phyloP scores from a whole-genome alignment of 139 green algal species.

The Micractinium conductrix region DNA sequence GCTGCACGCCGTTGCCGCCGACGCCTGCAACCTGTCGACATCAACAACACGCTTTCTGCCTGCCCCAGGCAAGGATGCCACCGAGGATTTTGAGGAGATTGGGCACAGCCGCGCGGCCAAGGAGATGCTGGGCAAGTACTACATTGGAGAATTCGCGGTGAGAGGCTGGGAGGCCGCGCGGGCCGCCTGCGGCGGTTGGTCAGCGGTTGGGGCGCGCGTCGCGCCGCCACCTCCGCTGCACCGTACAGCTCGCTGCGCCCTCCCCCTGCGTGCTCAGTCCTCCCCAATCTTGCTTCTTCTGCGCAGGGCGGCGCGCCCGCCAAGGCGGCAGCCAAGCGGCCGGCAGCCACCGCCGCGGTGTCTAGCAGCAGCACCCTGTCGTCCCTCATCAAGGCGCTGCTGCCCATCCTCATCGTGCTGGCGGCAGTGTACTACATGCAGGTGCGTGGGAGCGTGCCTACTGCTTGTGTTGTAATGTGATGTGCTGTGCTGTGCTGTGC shows the following conservation, averaged over 20 bases:
- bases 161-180: background rate
- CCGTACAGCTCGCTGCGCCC: background rate
- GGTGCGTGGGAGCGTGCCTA: too few relatives aligned
- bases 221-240: background rate
- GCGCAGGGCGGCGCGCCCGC: slow-evolving; percentile 31
- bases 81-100: slow-evolving; percentile 93
- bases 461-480: too few relatives aligned
- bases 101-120: slow-evolving; percentile 84
- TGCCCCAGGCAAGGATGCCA: slow-evolving; percentile 81
- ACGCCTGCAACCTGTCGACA: background rate
- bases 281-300: background rate
- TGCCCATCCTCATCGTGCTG: slow-evolving; percentile 48
- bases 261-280: background rate
- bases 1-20: background rate
- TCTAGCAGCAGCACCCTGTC: slow-evolving; percentile 36
- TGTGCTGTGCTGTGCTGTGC: too few relatives aligned
- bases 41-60: background rate
- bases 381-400: slow-evolving; percentile 42
- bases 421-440: slow-evolving; percentile 23
- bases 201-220: background rate
- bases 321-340: slow-evolving; percentile 19
- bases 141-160: slow-evolving; percentile 79
- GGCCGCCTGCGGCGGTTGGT: background rate
- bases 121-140: slow-evolving; percentile 81
- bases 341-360: background rate